Evolutionary conservation across 352 stramenopile genomes (phyloP), one percentile per base, ranked within the genome.

Genomic region (Phytophthora vignae): DNA sequence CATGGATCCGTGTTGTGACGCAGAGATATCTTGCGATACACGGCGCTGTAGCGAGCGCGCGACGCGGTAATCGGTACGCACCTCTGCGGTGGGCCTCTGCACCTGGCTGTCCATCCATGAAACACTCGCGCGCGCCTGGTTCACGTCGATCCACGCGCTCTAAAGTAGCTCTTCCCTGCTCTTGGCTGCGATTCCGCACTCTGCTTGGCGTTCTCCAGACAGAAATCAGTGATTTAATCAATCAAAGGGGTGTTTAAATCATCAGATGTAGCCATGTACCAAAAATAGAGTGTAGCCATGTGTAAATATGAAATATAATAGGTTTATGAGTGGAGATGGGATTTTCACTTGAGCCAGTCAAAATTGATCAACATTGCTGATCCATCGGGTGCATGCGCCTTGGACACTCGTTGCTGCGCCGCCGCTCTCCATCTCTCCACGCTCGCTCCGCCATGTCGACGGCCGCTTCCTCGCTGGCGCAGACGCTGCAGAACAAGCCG

Each of bases 401-500:
- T 73, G 70, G 56, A 44, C 50, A 33, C 29, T 33, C 29, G 29
- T 33, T 33, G 29, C 29, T 50, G 42, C 44, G 62, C 58, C 64
- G 19, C 21, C 48, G 36, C 19, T 22, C 29, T 29, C 12, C 42
- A 33, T 40, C 10, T n/a, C n/a, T 62, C 44, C n/a, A 53, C 44
- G 33, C 19, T 36, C 53, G 19, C 38, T 65, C 44, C 40, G n/a
- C 56, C 17, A 84, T 86, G 73, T 81, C 74, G 29, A 79, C 78
- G 10, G 81, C 82, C 56, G 79, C 77, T 48, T 80, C 86, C 29
- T 72, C 83, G 44, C 67, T 89, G 58, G 88, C 88, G 36, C 79
- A 90, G 68, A 78, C 69, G 58, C 70, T 95, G 65, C 84, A 93
- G 69, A 71, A 66, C 58, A 92, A 94, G 67, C 66, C 73, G 12